Conservation (phyloP, 2,329 filamentous ascomycete genomes). For the Pyricularia pennisetigena region DNA sequence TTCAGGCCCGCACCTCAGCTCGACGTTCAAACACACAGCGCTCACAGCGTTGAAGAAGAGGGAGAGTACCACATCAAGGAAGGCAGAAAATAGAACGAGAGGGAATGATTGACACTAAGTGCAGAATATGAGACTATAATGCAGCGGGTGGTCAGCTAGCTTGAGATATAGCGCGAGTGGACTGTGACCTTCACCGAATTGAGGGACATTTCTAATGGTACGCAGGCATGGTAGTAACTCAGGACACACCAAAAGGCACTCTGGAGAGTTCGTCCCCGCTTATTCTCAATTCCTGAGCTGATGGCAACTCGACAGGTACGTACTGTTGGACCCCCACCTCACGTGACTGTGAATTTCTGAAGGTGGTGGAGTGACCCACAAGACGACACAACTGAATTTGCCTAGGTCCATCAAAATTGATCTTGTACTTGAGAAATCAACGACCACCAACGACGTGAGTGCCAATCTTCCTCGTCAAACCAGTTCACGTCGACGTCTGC, state of each 20-base stretch:
- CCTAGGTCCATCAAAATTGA: conserved; percentile 1
- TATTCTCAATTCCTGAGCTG: not conserved
- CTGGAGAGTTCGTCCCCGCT: not conserved
- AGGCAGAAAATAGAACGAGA: not conserved
- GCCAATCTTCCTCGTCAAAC: conserved; percentile 1
- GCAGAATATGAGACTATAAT: not conserved
- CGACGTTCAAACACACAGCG: not conserved
- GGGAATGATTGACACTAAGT: not conserved
- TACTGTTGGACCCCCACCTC: not conserved
- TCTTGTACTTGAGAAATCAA: not conserved
- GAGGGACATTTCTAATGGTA: too few relatives aligned
- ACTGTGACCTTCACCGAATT: too few relatives aligned
- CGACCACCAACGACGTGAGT: not conserved
- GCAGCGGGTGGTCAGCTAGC: not conserved
- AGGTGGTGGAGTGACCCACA: not conserved
- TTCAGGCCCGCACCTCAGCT: not conserved
- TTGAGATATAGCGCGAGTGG: not conserved
- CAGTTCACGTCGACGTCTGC: not conserved
- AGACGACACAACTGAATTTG: conserved; percentile 1
- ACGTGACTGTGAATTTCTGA: not conserved
- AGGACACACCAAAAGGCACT: not conserved
- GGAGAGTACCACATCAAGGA: not conserved
- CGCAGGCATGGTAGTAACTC: not conserved
- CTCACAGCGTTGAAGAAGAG: not conserved
- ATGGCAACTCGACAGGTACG: not conserved